Percentiles rank a stretch among this genome's conserved stretches.
phyloP scores from a whole-genome alignment of 108 stramenopile genomes.

The Discostella pseudostelligera region DNA sequence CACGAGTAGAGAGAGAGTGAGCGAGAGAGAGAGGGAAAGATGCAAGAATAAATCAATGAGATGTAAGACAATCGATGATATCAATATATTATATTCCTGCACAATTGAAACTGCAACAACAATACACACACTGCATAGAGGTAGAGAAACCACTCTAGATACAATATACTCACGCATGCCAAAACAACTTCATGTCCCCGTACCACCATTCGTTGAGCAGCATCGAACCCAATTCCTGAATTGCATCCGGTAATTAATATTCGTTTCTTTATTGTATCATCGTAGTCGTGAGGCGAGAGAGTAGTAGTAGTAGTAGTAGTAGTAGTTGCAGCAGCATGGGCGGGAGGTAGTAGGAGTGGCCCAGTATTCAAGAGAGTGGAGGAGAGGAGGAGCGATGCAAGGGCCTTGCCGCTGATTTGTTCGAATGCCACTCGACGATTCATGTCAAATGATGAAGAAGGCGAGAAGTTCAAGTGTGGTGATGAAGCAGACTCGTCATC shows the following conservation, averaged over 20 bases:
- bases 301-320: too few relatives aligned
- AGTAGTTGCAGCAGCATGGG: background rate
- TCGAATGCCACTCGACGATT: conserved; percentile 17
- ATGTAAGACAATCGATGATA: too few relatives aligned
- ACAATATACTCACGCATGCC: conserved; percentile 51
- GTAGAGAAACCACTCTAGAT: background rate
- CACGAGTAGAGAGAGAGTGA: too few relatives aligned
- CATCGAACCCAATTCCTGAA: conserved; percentile 84
- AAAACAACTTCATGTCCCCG: conserved; percentile 64
- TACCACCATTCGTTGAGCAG: conserved; percentile 56
- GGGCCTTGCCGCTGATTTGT: conserved; percentile 8
- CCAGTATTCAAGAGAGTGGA: too few relatives aligned
- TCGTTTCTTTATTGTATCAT: conserved; percentile 20
- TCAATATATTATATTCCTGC: too few relatives aligned
- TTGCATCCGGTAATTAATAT: conserved; percentile 57
- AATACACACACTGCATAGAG: background rate
- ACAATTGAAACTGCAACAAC: background rate
- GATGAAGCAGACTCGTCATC: background rate
- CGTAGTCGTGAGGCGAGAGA: conserved; percentile 5
- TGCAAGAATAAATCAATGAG: too few relatives aligned
- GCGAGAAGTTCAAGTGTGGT: too few relatives aligned
- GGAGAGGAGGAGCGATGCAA: conserved; percentile 20
- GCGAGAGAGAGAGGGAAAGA: too few relatives aligned
- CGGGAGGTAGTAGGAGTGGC: too few relatives aligned
- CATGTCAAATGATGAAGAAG: background rate